Conservation (phyloP, 768 basidiomycete genomes). For the Paxillus ammoniavirescens region DNA sequence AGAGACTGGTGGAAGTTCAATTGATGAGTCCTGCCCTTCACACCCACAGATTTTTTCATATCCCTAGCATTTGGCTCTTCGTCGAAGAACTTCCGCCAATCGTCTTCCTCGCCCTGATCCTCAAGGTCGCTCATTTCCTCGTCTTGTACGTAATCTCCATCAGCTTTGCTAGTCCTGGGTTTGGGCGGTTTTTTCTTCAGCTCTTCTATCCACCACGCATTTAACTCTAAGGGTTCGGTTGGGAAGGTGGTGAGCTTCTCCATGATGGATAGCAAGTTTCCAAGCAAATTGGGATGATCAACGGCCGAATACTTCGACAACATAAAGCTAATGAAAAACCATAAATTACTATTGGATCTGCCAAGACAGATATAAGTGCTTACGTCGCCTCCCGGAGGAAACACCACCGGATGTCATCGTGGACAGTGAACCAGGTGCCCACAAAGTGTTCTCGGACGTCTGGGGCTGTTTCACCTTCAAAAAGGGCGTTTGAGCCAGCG, state of each 20-base stretch:
- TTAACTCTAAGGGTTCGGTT: constrained; percentile 62
- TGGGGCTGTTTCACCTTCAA: constrained; percentile 43
- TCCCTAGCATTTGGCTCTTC: constrained; percentile 45
- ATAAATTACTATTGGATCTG: not conserved
- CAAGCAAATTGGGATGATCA: constrained; percentile 37
- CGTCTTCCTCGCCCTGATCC: constrained; percentile 37
- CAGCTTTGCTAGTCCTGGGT: constrained; percentile 41
- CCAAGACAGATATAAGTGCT: constrained; percentile 15
- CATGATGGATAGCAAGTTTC: constrained; percentile 63
- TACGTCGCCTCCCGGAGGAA: constrained; percentile 80
- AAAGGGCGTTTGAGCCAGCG: constrained; percentile 13
- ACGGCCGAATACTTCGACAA: constrained; percentile 26
- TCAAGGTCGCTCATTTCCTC: constrained; percentile 34
- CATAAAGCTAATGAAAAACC: constrained; percentile 13
- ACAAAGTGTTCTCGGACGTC: constrained; percentile 67
- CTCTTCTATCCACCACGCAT: constrained; percentile 77
- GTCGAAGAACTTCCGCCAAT: constrained; percentile 84
- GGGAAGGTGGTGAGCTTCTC: constrained; percentile 75
- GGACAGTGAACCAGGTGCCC: constrained; percentile 69
- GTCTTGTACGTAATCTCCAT: constrained; percentile 34
- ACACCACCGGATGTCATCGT: constrained; percentile 88
- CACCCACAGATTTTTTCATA: constrained; percentile 36
- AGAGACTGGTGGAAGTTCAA: constrained; percentile 76
- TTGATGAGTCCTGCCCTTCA: constrained; percentile 50
- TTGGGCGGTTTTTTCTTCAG: constrained; percentile 57